Evolutionary conservation across 495 filamentous ascomycete genomes (phyloP).

Genomic region (Pseudotulostoma volvatum): DNA sequence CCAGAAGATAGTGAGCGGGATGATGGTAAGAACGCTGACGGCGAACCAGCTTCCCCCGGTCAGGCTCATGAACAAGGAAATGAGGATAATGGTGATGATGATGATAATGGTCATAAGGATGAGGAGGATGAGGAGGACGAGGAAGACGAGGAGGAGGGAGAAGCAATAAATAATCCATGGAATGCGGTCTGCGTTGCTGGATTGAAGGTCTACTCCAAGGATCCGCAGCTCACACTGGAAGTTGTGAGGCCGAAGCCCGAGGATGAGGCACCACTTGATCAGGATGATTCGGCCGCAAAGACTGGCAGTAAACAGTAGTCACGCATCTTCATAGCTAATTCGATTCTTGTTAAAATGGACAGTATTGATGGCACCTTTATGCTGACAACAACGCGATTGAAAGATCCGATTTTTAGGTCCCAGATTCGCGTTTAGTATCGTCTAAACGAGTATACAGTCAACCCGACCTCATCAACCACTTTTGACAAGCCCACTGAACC

Average conservation of each 20-base stretch:
- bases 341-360: too few relatives aligned
- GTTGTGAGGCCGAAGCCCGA: slow-evolving; percentile 37
- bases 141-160: slow-evolving; percentile 8
- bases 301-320: too few relatives aligned
- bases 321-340: too few relatives aligned
- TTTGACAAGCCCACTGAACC: too few relatives aligned
- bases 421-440: too few relatives aligned
- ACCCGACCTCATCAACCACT: too few relatives aligned
- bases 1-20: not conserved
- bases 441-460: too few relatives aligned
- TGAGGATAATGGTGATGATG: slow-evolving; percentile 19
- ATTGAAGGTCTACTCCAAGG: slow-evolving; percentile 53
- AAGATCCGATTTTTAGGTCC: too few relatives aligned
- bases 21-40: not conserved
- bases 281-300: slow-evolving; percentile 36
- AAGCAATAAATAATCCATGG: slow-evolving; percentile 43
- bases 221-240: slow-evolving; percentile 34
- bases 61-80: slow-evolving; percentile 1
- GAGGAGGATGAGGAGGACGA: slow-evolving; percentile 10
- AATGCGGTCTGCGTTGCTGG: slow-evolving; percentile 75
- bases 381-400: too few relatives aligned
- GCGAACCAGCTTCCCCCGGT: not conserved
- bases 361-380: too few relatives aligned
- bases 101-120: not conserved
- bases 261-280: slow-evolving; percentile 32